A percentile compares a stretch with the other conserved stretches of the same genome.
These are phyloP conservation scores for Phaseolus lunatus DNA, from an alignment of 306 rosid genomes.

Conservation along the genomic window DNA sequence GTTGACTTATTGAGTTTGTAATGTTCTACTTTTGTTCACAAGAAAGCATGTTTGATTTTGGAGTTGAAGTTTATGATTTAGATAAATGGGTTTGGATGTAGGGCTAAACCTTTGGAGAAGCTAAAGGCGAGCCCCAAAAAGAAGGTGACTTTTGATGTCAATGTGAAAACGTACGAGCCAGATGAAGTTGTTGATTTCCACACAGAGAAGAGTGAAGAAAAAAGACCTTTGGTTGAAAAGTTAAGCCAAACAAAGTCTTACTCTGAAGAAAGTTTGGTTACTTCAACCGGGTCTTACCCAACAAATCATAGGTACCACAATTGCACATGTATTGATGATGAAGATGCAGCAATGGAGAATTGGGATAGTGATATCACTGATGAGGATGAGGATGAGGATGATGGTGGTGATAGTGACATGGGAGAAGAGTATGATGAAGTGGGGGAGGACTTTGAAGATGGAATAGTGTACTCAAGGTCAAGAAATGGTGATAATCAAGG, in stretches of 20 bases:
- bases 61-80: conserved; percentile 4
- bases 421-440: conserved; percentile 47
- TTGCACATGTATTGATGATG: conserved; percentile 75
- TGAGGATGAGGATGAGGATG: conserved; percentile 50
- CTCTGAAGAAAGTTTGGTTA: conserved; percentile 58
- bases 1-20: background rate
- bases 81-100: conserved; percentile 41
- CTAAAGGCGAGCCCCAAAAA: conserved; percentile 51
- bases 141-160: conserved; percentile 78
- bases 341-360: conserved; percentile 54
- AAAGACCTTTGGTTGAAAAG: conserved; percentile 38
- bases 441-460: conserved; percentile 47
- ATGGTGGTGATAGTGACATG: conserved; percentile 51
- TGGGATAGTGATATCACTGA: conserved; percentile 64
- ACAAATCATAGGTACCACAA: conserved; percentile 68
- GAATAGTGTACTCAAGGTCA: conserved; percentile 33
- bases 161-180: conserved; percentile 70
- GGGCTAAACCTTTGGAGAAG: conserved; percentile 60
- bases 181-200: conserved; percentile 50
- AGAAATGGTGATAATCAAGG: conserved; percentile 43
- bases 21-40: background rate
- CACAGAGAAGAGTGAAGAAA: conserved; percentile 46
- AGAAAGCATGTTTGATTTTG: conserved; percentile 6
- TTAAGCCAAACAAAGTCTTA: conserved; percentile 54
- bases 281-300: conserved; percentile 60